phyloP scores from a whole-genome alignment of 768 basidiomycete genomes.

The Tephrocybe sp. region DNA sequence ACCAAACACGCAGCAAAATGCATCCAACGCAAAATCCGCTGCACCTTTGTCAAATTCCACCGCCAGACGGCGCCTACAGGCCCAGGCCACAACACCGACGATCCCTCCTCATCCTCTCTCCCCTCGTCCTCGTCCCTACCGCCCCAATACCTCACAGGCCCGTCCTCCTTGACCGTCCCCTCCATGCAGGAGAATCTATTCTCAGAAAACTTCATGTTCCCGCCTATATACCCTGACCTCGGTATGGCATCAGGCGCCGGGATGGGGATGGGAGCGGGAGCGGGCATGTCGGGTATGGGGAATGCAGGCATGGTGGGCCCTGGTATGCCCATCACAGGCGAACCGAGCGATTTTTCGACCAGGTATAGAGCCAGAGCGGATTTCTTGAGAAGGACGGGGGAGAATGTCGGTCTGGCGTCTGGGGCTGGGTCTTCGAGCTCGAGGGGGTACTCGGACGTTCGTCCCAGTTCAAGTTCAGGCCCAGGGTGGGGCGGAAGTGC shows the following conservation, averaged over 20 bases:
- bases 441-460: conserved; percentile 34
- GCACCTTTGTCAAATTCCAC: conserved; percentile 83
- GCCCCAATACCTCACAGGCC: conserved; percentile 23
- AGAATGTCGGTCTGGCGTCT: conserved; percentile 10
- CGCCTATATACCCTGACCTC: conserved; percentile 19
- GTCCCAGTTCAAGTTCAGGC: no score
- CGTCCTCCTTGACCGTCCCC: conserved; percentile 32
- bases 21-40: conserved; percentile 64
- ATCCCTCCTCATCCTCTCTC: conserved; percentile 32
- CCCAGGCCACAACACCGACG: conserved; percentile 61
- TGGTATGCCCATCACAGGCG: no score
- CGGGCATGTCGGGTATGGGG: no score
- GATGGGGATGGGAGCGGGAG: no score
- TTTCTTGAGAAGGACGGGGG: conserved; percentile 30
- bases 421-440: background rate
- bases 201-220: conserved; percentile 19
- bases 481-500: no score
- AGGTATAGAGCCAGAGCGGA: conserved; percentile 52
- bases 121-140: background rate
- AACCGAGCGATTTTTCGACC: conserved; percentile 39
- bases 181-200: conserved; percentile 26
- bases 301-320: no score
- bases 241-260: no score
- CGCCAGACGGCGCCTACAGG: conserved; percentile 79
- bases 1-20: conserved; percentile 88